Base-by-base conservation (phyloP, 176 grass and related monocot species). In the Microstegium vimineum region DNA sequence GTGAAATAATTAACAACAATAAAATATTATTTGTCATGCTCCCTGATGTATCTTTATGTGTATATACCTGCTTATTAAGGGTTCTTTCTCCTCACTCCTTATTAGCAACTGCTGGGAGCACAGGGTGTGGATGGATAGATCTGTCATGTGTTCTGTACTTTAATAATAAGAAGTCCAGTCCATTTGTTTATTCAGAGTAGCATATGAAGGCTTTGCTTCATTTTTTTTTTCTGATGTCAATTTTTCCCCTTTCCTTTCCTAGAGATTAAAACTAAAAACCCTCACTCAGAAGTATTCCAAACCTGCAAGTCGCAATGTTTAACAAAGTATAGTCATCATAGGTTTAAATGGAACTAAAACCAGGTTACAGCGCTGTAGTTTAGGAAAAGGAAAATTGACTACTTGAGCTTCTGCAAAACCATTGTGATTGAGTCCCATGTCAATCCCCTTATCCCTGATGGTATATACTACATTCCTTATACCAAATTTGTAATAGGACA, bases 201-300 rank as follows among this genome's bases (percentile, higher is more conserved):
- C 15, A 84, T 89, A 54, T 42, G 23, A 62, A 52, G 43, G 34
- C 4, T 75, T 89, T 33, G 7, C 59, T 57, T 79, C 22, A n/a
- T 56, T 57, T 56, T 6, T n/a, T n/a, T n/a, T 56, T 57, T 10
- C 32, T 38, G 14, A 30, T n/a, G 5, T 28, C 12, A 22, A 10
- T 5, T 62, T 25, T 14, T 5, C 3, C 11, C 51, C 8, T 59
- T 75, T 36, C 35, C 22, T 61, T 22, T 37, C 69, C 18, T 14
- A 59, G 15, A 40, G 47, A 42, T 20, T 33, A 63, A 27, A 34
- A 5, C 11, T 27, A 36, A 68, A 32, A 31, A 0, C 3, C 15
- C 52, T 33, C 22, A 7, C 22, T 34, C 16, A 16, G 2, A 66
- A 51, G 15, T 31, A 6, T 51, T 79, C 18, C 31, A 85, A 49